Evolutionary conservation across 2,329 filamentous ascomycete species (phyloP).

Genomic region (Xylariaceae sp.): DNA sequence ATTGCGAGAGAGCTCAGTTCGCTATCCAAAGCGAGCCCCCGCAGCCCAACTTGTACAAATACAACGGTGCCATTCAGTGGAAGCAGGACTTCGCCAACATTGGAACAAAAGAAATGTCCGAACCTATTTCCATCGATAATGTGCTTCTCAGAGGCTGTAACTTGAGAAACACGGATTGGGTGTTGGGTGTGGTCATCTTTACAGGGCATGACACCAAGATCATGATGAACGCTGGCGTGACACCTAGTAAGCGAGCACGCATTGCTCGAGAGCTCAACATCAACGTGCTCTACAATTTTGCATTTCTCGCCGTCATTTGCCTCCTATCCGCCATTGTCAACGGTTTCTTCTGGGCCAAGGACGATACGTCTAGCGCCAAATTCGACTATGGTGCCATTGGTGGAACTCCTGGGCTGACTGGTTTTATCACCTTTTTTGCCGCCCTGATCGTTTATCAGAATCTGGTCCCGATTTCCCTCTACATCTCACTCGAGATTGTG

Average conservation of each 20-base stretch:
- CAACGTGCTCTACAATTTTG: conserved; percentile 96
- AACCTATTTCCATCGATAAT: conserved; percentile 94
- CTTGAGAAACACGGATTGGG: conserved; percentile 93
- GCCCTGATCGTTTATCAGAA: conserved; percentile 95
- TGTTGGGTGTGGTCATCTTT: conserved; percentile 86
- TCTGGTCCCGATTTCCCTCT: conserved; percentile 95
- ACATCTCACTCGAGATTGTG: conserved; percentile 95
- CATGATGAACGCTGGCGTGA: conserved; percentile 97
- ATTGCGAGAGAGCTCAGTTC: conserved; percentile 89
- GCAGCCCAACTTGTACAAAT: conserved; percentile 92
- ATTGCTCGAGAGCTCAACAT: conserved; percentile 94
- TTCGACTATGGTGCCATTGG: conserved; percentile 88
- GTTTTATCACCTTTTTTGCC: conserved; percentile 96
- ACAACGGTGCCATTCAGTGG: conserved; percentile 88
- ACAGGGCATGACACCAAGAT: conserved; percentile 97
- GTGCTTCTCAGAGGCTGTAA: conserved; percentile 89
- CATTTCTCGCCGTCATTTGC: conserved; percentile 86
- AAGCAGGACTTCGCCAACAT: conserved; percentile 64
- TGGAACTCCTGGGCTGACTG: conserved; percentile 69
- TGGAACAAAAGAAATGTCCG: conserved; percentile 73
- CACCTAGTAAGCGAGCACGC: conserved; percentile 86
- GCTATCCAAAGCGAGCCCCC: conserved; percentile 84
- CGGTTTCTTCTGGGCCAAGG: conserved; percentile 74
- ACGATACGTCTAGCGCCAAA: conserved; percentile 68
- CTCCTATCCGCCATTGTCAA: conserved; percentile 79